A percentile compares a stretch with the other conserved stretches of the same genome.
Evolutionary conservation across 1,284 basidiomycete species (phyloP).

Genomic region (Austroboletus novae-zelandiae): DNA sequence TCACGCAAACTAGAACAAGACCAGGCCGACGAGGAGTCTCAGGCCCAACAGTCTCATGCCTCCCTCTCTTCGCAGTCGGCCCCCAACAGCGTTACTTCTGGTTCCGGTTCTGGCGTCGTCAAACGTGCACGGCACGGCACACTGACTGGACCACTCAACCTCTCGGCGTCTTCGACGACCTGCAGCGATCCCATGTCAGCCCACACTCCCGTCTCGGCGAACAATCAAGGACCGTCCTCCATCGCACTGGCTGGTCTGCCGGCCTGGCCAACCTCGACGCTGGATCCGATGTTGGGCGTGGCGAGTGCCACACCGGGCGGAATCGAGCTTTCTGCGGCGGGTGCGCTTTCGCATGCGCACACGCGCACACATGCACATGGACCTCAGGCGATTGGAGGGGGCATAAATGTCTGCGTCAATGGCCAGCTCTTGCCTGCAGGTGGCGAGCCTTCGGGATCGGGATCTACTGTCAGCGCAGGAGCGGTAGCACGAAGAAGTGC

Average conservation of each 20-base stretch:
- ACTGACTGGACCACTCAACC: slow-evolving; percentile 21
- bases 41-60: slow-evolving; percentile 12
- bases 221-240: slow-evolving; percentile 14
- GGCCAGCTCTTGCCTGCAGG: slow-evolving; percentile 30
- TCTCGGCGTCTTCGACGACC: slow-evolving; percentile 18
- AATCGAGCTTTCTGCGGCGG: slow-evolving; percentile 25
- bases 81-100: neutral
- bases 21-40: slow-evolving; percentile 23
- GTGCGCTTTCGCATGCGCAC: slow-evolving; percentile 10
- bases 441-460: slow-evolving; percentile 22
- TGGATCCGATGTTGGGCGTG: slow-evolving; percentile 33
- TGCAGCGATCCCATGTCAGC: slow-evolving; percentile 17
- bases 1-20: slow-evolving; percentile 27
- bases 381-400: slow-evolving; percentile 12
- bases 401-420: slow-evolving; percentile 9
- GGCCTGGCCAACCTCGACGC: slow-evolving; percentile 29
- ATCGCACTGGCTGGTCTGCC: slow-evolving; percentile 30
- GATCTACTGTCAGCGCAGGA: slow-evolving; percentile 8
- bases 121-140: slow-evolving; percentile 33
- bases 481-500: slow-evolving; percentile 14
- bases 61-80: slow-evolving; percentile 13
- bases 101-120: slow-evolving; percentile 3
- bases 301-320: slow-evolving; percentile 34
- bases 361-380: slow-evolving; percentile 15
- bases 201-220: slow-evolving; percentile 20